phyloP scores from a whole-genome alignment of 495 filamentous ascomycete species.

The Xylaria cubensis region DNA sequence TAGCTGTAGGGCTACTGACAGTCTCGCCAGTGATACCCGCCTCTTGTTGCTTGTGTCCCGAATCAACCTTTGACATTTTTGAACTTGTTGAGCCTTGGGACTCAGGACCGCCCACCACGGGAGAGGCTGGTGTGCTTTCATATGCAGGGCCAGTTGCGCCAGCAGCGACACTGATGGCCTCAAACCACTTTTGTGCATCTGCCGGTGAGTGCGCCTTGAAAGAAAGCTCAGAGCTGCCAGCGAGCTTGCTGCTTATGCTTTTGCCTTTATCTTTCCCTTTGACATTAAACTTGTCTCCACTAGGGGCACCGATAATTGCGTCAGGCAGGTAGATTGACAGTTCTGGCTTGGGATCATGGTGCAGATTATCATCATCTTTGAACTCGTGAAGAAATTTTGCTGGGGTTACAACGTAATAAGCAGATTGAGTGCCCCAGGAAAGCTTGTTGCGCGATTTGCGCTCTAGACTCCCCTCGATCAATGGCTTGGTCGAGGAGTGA shows the following conservation, averaged over 20 bases:
- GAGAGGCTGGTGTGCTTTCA: constrained; percentile 37
- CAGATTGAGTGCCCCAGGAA: constrained; percentile 75
- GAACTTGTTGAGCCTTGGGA: constrained; percentile 27
- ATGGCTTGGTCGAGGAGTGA: constrained; percentile 76
- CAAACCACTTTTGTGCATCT: constrained; percentile 84
- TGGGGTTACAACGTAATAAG: constrained; percentile 89
- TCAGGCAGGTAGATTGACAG: constrained; percentile 92
- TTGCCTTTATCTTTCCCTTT: constrained; percentile 85
- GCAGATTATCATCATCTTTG: constrained; percentile 87
- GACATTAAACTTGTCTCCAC: constrained; percentile 85
- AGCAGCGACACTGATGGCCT: constrained; percentile 63
- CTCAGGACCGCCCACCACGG: constrained; percentile 24
- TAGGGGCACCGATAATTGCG: constrained; percentile 76
- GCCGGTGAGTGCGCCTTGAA: constrained; percentile 72
- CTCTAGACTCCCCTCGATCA: constrained; percentile 87
- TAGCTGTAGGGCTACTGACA: constrained; percentile 44
- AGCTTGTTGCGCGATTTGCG: constrained; percentile 81
- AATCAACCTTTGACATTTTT: constrained; percentile 31
- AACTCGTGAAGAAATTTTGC: constrained; percentile 92
- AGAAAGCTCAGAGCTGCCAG: constrained; percentile 57
- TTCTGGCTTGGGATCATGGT: constrained; percentile 82
- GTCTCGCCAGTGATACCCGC: constrained; percentile 46
- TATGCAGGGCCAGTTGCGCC: constrained; percentile 45
- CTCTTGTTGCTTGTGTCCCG: constrained; percentile 45
- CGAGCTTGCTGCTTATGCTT: constrained; percentile 58